These are phyloP conservation scores for Zelonia costaricensis DNA, from an alignment of 208 protist species.

Conservation along the genomic window DNA sequence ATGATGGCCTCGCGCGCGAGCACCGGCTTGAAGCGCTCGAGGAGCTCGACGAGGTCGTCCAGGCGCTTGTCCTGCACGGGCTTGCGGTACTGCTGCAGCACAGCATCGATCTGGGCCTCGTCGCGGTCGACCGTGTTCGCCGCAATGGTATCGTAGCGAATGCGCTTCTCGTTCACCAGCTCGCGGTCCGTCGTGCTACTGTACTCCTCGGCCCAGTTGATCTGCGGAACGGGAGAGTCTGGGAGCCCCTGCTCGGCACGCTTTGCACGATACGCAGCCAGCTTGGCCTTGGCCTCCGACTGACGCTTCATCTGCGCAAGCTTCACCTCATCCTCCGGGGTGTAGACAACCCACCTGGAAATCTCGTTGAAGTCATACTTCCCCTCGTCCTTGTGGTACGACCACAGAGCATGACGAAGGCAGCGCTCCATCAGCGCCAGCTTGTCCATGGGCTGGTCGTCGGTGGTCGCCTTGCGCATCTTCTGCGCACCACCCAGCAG, in stretches of 20 bases:
- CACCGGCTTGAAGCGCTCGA: constrained; percentile 93
- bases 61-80: constrained; percentile 85
- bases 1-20: constrained; percentile 92
- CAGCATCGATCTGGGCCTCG: constrained; percentile 83
- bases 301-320: constrained; percentile 78
- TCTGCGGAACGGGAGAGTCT: constrained; percentile 59
- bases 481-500: constrained; percentile 83
- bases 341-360: constrained; percentile 92
- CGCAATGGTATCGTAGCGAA: constrained; percentile 86
- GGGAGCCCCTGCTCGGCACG: constrained; percentile 64
- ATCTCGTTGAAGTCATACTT: constrained; percentile 87
- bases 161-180: constrained; percentile 86
- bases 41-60: constrained; percentile 85
- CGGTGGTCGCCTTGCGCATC: constrained; percentile 63
- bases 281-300: constrained; percentile 72
- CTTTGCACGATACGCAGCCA: constrained; percentile 72
- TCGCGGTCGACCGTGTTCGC: constrained; percentile 80
- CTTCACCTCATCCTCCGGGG: constrained; percentile 82
- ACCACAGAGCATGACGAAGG: constrained; percentile 91
- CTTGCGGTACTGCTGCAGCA: constrained; percentile 86
- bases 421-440: constrained; percentile 90
- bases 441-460: constrained; percentile 92
- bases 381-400: constrained; percentile 91
- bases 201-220: constrained; percentile 87
- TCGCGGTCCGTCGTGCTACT: constrained; percentile 77